Evolutionary conservation across 805 yeast species (phyloP).

Genomic region (Lipomyces chichibuensis): DNA sequence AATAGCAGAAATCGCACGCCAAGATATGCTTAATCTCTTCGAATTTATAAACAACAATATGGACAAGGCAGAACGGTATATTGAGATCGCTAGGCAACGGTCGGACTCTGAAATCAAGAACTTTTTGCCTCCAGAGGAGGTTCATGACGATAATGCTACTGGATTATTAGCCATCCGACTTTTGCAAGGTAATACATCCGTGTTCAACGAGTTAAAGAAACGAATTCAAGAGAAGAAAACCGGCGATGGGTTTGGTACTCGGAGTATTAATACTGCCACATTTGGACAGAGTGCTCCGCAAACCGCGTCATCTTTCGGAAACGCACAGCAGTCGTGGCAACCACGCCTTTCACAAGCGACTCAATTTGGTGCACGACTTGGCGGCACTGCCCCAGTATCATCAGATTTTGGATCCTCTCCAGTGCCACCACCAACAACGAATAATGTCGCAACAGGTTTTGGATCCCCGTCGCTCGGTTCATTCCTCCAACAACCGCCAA

Average conservation of each 20-base stretch:
- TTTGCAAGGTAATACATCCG: conserved; percentile 20
- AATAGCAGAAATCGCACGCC: conserved; percentile 7
- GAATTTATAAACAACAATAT: conserved; percentile 9
- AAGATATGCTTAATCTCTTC: conserved; percentile 13
- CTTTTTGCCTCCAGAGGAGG: conserved; percentile 17
- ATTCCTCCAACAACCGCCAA: neutral
- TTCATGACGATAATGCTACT: conserved; percentile 12
- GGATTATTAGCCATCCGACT: conserved; percentile 18
- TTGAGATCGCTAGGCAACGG: conserved; percentile 9
- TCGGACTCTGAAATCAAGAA: conserved; percentile 8
- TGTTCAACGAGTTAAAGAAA: neutral
- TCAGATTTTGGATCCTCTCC: neutral
- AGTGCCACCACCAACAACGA: neutral
- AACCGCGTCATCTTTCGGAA: neutral
- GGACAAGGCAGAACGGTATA: conserved; percentile 9
- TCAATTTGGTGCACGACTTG: neutral
- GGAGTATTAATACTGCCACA: neutral
- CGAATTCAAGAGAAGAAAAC: neutral
- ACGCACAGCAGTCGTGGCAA: neutral
- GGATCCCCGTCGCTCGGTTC: neutral
- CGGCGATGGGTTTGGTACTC: neutral
- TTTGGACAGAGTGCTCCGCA: neutral
- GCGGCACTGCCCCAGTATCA: neutral
- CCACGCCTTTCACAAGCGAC: neutral
- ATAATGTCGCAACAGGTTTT: neutral